Evolutionary conservation across 768 basidiomycete species (phyloP).

Genomic region (Saitozyma podzolica): DNA sequence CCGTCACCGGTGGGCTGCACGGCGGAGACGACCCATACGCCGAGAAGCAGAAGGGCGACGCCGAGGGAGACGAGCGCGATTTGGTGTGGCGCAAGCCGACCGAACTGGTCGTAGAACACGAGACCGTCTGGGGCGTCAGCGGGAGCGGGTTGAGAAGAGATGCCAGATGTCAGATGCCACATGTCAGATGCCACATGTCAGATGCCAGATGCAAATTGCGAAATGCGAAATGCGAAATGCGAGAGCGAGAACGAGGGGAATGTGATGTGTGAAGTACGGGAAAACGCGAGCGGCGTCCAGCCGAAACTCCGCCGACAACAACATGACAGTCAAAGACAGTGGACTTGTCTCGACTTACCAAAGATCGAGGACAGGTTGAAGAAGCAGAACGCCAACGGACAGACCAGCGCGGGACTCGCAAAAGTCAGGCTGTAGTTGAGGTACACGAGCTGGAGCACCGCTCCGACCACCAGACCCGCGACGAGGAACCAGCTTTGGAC

Average conservation of each 20-base stretch:
- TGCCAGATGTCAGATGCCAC: too few species aligned
- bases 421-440: constrained; percentile 61
- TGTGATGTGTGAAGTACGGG: not conserved
- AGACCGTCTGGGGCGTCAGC: constrained; percentile 40
- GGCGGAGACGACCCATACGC: constrained; percentile 87
- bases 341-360: constrained; percentile 59
- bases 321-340: not conserved
- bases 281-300: not conserved
- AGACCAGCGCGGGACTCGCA: constrained; percentile 81
- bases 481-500: constrained; percentile 68
- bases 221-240: not conserved
- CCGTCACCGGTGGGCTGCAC: constrained; percentile 58
- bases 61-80: constrained; percentile 75
- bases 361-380: constrained; percentile 91
- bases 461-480: constrained; percentile 69
- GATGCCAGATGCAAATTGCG: too few species aligned
- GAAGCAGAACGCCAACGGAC: constrained; percentile 92
- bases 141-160: not conserved
- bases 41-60: constrained; percentile 72
- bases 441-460: constrained; percentile 65
- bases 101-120: constrained; percentile 86
- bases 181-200: too few species aligned
- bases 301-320: not conserved
- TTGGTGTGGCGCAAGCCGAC: constrained; percentile 67
- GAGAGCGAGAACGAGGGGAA: not conserved